Percentiles rank a stretch among this genome's conserved stretches.
Evolutionary conservation across 331 rosid species (phyloP).

Genomic region (Telfairia occidentalis): DNA sequence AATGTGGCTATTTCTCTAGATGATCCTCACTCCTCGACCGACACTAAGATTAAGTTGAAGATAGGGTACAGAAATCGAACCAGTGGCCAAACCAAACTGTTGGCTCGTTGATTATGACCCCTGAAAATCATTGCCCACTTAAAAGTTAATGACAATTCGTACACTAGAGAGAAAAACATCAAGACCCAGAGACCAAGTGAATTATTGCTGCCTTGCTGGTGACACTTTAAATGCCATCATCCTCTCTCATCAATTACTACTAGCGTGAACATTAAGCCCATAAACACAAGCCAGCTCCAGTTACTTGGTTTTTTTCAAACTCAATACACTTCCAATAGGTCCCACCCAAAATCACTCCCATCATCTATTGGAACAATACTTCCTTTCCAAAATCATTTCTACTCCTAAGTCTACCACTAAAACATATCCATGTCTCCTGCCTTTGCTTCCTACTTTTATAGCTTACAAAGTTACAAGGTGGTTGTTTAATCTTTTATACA

Average conservation of each 20-base stretch:
- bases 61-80: background rate
- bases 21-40: too few species aligned
- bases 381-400: background rate
- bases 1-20: too few species aligned
- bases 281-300: background rate
- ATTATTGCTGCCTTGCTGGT: conserved; percentile 10
- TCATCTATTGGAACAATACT: background rate
- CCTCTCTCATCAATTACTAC: conserved; percentile 8
- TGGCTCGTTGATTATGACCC: background rate
- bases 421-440: background rate
- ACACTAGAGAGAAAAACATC: background rate
- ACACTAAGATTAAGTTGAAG: background rate
- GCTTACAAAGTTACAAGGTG: background rate
- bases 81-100: background rate
- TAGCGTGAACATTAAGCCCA: background rate
- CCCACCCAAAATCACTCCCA: background rate
- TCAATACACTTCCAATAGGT: too few species aligned
- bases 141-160: conserved; percentile 2
- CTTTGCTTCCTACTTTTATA: conserved; percentile 1
- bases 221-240: background rate
- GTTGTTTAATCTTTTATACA: conserved; percentile 3
- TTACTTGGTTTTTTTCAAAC: background rate
- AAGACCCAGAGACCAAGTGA: background rate
- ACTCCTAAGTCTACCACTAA: background rate
- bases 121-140: background rate